These are phyloP conservation scores for Silene coronaria DNA, from an alignment of 179 eudicot genomes.

Conservation along the genomic window DNA sequence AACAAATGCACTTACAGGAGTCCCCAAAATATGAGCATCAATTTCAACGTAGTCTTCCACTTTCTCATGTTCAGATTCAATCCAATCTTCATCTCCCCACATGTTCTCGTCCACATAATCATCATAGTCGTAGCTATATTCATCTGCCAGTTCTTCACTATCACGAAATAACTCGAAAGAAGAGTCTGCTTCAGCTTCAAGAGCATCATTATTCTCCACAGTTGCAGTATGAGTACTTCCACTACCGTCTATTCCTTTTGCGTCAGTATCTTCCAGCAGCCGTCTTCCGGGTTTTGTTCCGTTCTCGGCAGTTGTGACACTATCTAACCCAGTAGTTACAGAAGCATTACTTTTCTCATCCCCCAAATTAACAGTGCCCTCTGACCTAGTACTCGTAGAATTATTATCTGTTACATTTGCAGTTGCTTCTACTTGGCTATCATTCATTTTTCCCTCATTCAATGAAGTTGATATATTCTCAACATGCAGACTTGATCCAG, in stretches of 20 bases:
- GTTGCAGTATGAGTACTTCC: slow-evolving; percentile 56
- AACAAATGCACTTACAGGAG: slow-evolving; percentile 67
- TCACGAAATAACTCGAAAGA: slow-evolving; percentile 89
- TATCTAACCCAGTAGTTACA: slow-evolving; percentile 36
- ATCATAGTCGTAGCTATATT: slow-evolving; percentile 94
- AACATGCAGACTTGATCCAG: slow-evolving; percentile 19
- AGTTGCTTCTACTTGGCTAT: slow-evolving; percentile 23
- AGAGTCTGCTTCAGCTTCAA: slow-evolving; percentile 90
- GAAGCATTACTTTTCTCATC: slow-evolving; percentile 37
- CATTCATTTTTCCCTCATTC: slow-evolving; percentile 25
- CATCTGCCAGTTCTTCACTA: slow-evolving; percentile 84
- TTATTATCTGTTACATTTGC: slow-evolving; percentile 40
- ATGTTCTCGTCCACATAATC: slow-evolving; percentile 81
- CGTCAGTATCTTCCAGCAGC: slow-evolving; percentile 55
- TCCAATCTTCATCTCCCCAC: slow-evolving; percentile 99
- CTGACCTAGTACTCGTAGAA: slow-evolving; percentile 36
- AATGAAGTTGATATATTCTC: slow-evolving; percentile 19
- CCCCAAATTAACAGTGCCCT: slow-evolving; percentile 30
- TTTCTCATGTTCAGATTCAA: slow-evolving; percentile 65
- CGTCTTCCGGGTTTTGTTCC: slow-evolving; percentile 51
- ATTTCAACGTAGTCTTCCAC: slow-evolving; percentile 69
- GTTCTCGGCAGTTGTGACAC: slow-evolving; percentile 29
- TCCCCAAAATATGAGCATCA: slow-evolving; percentile 80
- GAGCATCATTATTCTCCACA: slow-evolving; percentile 65
- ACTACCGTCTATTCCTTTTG: slow-evolving; percentile 29